Base-by-base conservation (phyloP, 2,329 filamentous ascomycete species). In the Ophidiomyces ophidiicola region DNA sequence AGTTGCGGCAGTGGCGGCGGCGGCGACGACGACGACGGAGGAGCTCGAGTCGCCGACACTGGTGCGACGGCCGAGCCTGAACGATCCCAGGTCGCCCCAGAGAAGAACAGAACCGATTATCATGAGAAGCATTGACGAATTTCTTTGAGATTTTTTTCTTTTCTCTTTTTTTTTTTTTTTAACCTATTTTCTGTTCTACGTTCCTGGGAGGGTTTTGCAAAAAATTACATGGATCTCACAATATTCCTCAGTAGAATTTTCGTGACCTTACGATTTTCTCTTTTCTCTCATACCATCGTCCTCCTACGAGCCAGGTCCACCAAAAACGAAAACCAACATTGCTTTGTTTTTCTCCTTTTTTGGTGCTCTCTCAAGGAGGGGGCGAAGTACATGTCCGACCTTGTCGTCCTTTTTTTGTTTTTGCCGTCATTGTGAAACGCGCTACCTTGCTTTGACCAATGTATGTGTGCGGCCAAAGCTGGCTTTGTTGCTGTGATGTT, bases 111-210 rank as follows among this genome's bases (percentile, higher is more conserved):
- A 63, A 43, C 54, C 56, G 15, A 43, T 63, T 38, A 62, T 64
- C 42, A 61, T 63, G 60, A 60, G 61, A 53, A 64, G 56, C 46
- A 64, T 64, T 51, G 60, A 64, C 46, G 61, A 64, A 52, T 62
- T 64, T 50, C 52, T 64, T 45, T 64, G 54, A 60, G 10, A 5
- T 29, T 44, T 44, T 39, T 36, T 42, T 29, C 43, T 44, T 39
- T 36, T 42, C 20, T 34, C 32, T 35, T 42, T 21, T 42, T 45
- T 46, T 32, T 32, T 32, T 25, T 15, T 24, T 25, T 18, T n/a
- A 2, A 11, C 11, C n/a, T 10, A 3, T 24, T 34, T 34, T 8
- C 3, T 3, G 2, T 36, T 36, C 20, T n/a, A 25, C 3, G 12
- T 34, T 32, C 3, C 24, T 25, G 20, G 32, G 20, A 28, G 20